Conservation (phyloP, 176 grass and related monocot species). For the Aegilops speltoides region DNA sequence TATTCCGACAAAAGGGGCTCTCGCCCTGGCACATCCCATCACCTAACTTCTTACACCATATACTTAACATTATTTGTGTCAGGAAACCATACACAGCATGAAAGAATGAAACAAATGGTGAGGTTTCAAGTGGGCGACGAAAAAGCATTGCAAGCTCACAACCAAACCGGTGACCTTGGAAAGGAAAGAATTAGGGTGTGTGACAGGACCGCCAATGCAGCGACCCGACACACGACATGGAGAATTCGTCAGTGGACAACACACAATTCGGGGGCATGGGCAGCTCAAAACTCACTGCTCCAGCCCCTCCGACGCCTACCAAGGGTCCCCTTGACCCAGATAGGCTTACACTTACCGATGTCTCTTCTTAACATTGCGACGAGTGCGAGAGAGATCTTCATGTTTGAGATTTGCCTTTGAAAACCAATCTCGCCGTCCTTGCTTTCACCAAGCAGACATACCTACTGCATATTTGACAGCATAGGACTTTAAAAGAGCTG, state of each 20-base stretch:
- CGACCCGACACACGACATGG: conserved; percentile 27
- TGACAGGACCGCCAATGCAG: conserved; percentile 37
- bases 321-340: conserved; percentile 42
- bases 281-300: conserved; percentile 91
- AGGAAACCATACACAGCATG: conserved; percentile 8
- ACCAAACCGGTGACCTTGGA: conserved; percentile 60
- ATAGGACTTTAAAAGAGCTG: conserved; percentile 66
- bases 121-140: not conserved
- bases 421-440: conserved; percentile 27
- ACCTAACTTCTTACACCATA: conserved; percentile 51
- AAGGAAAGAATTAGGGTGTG: conserved; percentile 52
- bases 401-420: conserved; percentile 10
- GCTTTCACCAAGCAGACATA: conserved; percentile 10
- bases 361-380: conserved; percentile 9
- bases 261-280: conserved; percentile 53
- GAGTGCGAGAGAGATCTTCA: not conserved
- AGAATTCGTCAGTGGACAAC: conserved; percentile 30
- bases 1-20: not conserved
- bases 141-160: conserved; percentile 59
- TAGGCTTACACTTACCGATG: conserved; percentile 20
- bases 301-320: conserved; percentile 40
- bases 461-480: not conserved
- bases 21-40: not conserved
- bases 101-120: conserved; percentile 49
- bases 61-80: conserved; percentile 45